Conservation (phyloP, 306 rosid genomes). For the Vicia faba region DNA sequence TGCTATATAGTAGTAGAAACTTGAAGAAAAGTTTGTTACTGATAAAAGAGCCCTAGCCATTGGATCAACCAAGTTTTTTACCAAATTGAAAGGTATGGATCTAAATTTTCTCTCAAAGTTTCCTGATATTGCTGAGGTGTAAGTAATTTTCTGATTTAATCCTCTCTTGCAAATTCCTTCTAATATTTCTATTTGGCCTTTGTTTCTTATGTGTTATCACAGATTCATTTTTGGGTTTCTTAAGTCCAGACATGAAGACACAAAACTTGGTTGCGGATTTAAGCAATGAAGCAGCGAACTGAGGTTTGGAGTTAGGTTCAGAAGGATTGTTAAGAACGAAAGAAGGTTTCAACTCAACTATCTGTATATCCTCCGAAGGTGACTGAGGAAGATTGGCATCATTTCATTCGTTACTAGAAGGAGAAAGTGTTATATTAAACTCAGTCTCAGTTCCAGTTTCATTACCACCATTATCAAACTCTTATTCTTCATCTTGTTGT, state of each 20-base stretch:
- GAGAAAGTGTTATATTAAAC: constrained; percentile 75
- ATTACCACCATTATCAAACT: constrained; percentile 29
- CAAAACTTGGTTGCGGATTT: constrained; percentile 90
- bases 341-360: constrained; percentile 65
- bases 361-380: constrained; percentile 68
- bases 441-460: constrained; percentile 53
- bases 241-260: constrained; percentile 77
- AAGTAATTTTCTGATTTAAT: too few relatives aligned
- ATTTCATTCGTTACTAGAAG: constrained; percentile 65
- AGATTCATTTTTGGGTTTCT: constrained; percentile 62
- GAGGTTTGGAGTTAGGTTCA: constrained; percentile 64
- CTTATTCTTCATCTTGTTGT: constrained; percentile 38
- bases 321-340: constrained; percentile 39
- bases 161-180: too few relatives aligned
- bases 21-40: too few relatives aligned
- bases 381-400: constrained; percentile 72
- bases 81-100: too few relatives aligned
- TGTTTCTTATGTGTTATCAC: too few relatives aligned
- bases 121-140: too few relatives aligned
- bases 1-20: too few relatives aligned
- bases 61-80: too few relatives aligned
- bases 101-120: too few relatives aligned
- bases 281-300: constrained; percentile 60
- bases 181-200: constrained; percentile 27
- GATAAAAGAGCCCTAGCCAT: too few relatives aligned